A percentile compares a stretch with the other conserved stretches of the same genome.
Evolutionary conservation across 805 yeast genomes (phyloP).

Genomic region (Nakazawaea wickerhamii): DNA sequence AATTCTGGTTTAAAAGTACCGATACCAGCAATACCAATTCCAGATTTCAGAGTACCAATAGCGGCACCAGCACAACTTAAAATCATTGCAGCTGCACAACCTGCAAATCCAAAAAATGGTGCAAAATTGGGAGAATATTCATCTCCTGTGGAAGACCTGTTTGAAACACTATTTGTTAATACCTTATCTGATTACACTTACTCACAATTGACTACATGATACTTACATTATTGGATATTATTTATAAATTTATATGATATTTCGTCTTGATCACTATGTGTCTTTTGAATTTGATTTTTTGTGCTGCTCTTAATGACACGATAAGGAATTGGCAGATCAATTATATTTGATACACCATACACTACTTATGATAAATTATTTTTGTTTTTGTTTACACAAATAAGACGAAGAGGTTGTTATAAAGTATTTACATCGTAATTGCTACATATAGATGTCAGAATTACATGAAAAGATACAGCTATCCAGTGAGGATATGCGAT

Average conservation of each 20-base stretch:
- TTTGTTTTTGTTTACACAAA: constrained; percentile 3
- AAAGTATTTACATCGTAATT: too few relatives aligned
- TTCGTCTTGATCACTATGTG: too few relatives aligned
- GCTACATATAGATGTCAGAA: constrained; percentile 13
- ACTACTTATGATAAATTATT: neutral
- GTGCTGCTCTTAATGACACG: neutral
- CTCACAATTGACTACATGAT: too few relatives aligned
- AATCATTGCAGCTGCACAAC: constrained; percentile 90
- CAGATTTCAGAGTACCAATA: constrained; percentile 96
- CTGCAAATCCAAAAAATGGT: constrained; percentile 97
- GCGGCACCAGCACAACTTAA: constrained; percentile 97
- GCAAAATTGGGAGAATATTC: constrained; percentile 89
- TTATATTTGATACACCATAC: neutral
- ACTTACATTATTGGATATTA: too few relatives aligned
- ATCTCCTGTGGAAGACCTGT: constrained; percentile 26
- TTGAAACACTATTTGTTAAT: neutral
- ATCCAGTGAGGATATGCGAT: constrained; percentile 46
- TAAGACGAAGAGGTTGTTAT: neutral
- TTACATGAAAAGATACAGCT: constrained; percentile 41
- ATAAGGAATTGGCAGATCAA: neutral
- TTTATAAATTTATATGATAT: too few relatives aligned
- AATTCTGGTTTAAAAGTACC: constrained; percentile 97
- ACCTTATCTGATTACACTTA: too few relatives aligned
- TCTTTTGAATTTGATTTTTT: neutral
- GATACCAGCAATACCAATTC: constrained; percentile 96